These are phyloP conservation scores for Hericium erinaceus DNA, from an alignment of 768 basidiomycete species.

Conservation along the genomic window DNA sequence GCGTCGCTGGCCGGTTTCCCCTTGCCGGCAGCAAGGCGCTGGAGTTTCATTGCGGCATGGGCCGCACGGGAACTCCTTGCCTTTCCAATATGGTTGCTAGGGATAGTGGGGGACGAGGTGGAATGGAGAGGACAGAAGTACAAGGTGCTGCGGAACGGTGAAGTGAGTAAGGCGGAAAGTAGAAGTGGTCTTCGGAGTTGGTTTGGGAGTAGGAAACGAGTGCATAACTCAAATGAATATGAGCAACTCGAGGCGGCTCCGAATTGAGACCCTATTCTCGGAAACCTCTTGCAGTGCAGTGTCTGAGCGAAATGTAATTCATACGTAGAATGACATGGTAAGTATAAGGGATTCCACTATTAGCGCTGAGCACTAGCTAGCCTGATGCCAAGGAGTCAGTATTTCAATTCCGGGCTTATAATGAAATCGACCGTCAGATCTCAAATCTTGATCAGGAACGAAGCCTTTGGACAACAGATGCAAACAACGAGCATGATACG, in stretches of 20 bases:
- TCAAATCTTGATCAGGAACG: slow-evolving; percentile 2
- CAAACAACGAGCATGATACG: slow-evolving; percentile 7
- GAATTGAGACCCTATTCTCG: too few relatives aligned
- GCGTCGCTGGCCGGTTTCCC: slow-evolving; percentile 59
- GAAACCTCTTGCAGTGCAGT: too few relatives aligned
- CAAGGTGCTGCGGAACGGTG: slow-evolving; percentile 64
- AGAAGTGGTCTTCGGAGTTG: slow-evolving; percentile 6
- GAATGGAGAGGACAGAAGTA: slow-evolving; percentile 84
- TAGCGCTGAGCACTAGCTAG: neutral
- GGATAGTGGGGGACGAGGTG: slow-evolving; percentile 73
- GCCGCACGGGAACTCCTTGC: slow-evolving; percentile 69
- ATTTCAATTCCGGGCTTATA: too few relatives aligned
- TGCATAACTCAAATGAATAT: slow-evolving; percentile 23
- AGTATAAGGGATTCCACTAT: neutral
- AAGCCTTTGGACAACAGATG: slow-evolving; percentile 16
- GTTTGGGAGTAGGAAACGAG: slow-evolving; percentile 7
- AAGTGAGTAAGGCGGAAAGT: slow-evolving; percentile 31
- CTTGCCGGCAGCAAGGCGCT: slow-evolving; percentile 36
- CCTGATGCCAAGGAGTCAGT: neutral
- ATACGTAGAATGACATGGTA: neutral
- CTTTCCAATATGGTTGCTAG: slow-evolving; percentile 81
- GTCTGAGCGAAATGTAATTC: too few relatives aligned
- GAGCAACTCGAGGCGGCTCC: slow-evolving; percentile 21
- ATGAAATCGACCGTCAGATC: neutral
- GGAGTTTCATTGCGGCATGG: slow-evolving; percentile 73